phyloP scores from a whole-genome alignment of 805 yeast genomes.

The Kodamaea restingae region DNA sequence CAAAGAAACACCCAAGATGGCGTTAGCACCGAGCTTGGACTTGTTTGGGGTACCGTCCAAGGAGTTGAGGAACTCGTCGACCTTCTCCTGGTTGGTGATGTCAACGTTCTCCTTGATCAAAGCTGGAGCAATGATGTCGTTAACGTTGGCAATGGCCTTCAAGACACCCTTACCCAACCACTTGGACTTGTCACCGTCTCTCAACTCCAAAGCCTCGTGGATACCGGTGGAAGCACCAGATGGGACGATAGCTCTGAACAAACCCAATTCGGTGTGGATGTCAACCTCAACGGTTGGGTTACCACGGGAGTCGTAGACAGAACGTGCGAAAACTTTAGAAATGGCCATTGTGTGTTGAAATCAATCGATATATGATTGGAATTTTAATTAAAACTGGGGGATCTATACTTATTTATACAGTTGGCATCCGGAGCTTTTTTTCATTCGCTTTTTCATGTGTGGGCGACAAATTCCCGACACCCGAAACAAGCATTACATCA shows the following conservation, averaged over 20 bases:
- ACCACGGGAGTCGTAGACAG: slow-evolving; percentile 99
- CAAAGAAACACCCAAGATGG: slow-evolving; percentile 95
- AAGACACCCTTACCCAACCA: slow-evolving; percentile 99
- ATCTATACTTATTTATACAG: slow-evolving; percentile 1
- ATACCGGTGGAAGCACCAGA: slow-evolving; percentile 99
- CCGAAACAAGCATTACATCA: neutral
- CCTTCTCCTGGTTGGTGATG: slow-evolving; percentile 78
- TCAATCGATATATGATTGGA: slow-evolving; percentile 7
- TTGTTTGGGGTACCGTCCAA: slow-evolving; percentile 98
- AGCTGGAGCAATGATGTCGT: slow-evolving; percentile 93
- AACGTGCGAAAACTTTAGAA: slow-evolving; percentile 86
- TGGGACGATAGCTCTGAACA: slow-evolving; percentile 97
- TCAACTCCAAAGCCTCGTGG: slow-evolving; percentile 97
- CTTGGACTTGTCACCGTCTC: slow-evolving; percentile 96
- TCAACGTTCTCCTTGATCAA: slow-evolving; percentile 74
- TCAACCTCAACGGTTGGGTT: slow-evolving; percentile 99
- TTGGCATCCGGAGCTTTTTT: slow-evolving; percentile 1
- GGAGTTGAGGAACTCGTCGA: slow-evolving; percentile 78
- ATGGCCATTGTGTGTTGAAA: slow-evolving; percentile 59
- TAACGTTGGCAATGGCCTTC: slow-evolving; percentile 96
- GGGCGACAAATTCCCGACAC: slow-evolving; percentile 27
- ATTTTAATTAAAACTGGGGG: neutral
- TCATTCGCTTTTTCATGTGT: slow-evolving; percentile 11
- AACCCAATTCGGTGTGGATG: slow-evolving; percentile 84
- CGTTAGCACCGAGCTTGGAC: slow-evolving; percentile 97